phyloP scores from a whole-genome alignment of 805 yeast genomes.

The Myxozyma monticola region DNA sequence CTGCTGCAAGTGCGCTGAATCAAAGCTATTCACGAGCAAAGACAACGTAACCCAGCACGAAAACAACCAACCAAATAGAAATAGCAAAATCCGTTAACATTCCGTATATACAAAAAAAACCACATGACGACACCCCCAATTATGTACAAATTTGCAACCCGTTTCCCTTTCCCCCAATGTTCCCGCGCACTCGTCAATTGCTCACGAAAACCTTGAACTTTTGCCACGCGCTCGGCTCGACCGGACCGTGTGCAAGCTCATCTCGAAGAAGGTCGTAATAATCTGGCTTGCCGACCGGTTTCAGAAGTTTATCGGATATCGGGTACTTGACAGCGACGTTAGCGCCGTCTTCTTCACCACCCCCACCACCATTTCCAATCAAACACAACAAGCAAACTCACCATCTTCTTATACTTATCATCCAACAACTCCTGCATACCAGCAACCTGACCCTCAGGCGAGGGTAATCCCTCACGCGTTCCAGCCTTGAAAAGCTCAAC shows the following conservation, averaged over 20 bases:
- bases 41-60: neutral
- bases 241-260: conserved; percentile 24
- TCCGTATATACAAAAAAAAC: neutral
- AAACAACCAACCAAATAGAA: neutral
- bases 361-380: neutral
- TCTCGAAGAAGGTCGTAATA: conserved; percentile 24
- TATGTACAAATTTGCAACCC: no score
- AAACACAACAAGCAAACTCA: neutral
- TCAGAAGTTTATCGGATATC: conserved; percentile 26
- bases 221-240: conserved; percentile 18
- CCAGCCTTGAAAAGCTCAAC: neutral
- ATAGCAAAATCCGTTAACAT: neutral
- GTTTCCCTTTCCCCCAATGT: no score
- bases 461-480: conserved; percentile 6
- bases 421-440: conserved; percentile 12
- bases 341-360: neutral
- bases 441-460: conserved; percentile 9
- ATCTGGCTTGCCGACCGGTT: conserved; percentile 31
- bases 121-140: no score
- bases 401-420: conserved; percentile 9
- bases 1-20: no score
- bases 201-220: conserved; percentile 13
- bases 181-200: conserved; percentile 8
- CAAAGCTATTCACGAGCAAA: neutral
- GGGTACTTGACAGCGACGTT: conserved; percentile 27